phyloP scores from a whole-genome alignment of 78 protist species.

The Cavenderia fasciculata region DNA sequence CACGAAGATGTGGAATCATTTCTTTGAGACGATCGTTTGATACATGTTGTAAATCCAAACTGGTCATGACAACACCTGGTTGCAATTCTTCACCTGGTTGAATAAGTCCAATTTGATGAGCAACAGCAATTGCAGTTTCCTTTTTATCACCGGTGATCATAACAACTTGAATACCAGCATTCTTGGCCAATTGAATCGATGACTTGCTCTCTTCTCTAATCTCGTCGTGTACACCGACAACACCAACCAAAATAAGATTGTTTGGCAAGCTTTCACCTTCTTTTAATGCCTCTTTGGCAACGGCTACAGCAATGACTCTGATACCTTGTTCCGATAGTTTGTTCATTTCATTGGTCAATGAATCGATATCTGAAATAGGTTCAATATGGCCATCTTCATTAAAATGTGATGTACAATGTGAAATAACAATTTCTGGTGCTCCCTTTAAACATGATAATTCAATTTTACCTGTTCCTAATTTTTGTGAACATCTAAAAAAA shows the following conservation, averaged over 20 bases:
- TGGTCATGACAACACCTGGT: constrained; percentile 86
- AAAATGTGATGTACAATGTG: constrained; percentile 62
- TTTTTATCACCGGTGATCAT: constrained; percentile 94
- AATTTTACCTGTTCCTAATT: background rate
- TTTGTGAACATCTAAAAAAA: constrained; percentile 29
- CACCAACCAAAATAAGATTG: constrained; percentile 74
- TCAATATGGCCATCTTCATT: constrained; percentile 71
- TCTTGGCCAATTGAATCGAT: constrained; percentile 81
- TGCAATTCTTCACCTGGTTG: constrained; percentile 59
- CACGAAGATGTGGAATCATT: constrained; percentile 85
- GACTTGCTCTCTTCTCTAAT: constrained; percentile 82
- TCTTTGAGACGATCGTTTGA: constrained; percentile 67
- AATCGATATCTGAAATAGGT: constrained; percentile 66
- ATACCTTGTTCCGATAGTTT: constrained; percentile 73
- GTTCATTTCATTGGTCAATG: constrained; percentile 37
- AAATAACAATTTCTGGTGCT: constrained; percentile 79
- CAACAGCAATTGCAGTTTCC: constrained; percentile 91
- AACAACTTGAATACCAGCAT: constrained; percentile 89
- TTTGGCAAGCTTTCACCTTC: constrained; percentile 72
- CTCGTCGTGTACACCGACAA: constrained; percentile 88
- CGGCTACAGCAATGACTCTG: constrained; percentile 83
- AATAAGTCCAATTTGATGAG: constrained; percentile 86
- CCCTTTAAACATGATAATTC: constrained; percentile 74
- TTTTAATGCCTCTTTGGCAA: constrained; percentile 66
- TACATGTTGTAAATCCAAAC: constrained; percentile 56